Conservation (phyloP, 2,329 filamentous ascomycete genomes). For the Hyphodiscus sp. region DNA sequence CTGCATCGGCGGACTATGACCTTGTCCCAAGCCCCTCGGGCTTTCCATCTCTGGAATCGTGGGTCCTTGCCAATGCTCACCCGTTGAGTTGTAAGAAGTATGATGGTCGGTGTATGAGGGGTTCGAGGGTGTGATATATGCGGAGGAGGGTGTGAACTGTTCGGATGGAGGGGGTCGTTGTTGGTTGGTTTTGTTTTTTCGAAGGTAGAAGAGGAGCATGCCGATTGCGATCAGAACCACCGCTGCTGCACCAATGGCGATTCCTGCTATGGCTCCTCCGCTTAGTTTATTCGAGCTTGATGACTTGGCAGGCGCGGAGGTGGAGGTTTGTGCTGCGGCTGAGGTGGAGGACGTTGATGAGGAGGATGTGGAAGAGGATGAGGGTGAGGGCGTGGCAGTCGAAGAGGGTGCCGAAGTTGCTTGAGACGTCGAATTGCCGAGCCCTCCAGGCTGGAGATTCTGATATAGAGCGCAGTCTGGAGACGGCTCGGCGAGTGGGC, state of each 20-base stretch:
- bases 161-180: not conserved
- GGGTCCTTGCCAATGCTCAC: not conserved
- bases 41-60: not conserved
- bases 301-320: not conserved
- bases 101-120: not conserved
- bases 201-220: not conserved
- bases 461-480: slow-evolving; percentile 26
- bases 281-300: not conserved
- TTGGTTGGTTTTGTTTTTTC: not conserved
- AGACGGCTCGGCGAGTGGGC: slow-evolving; percentile 24
- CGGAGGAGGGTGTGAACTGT: not conserved
- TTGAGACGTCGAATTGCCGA: not conserved
- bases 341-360: not conserved
- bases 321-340: not conserved
- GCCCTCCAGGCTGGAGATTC: slow-evolving; percentile 18
- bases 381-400: not conserved
- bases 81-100: not conserved
- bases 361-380: not conserved
- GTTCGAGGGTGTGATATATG: not conserved
- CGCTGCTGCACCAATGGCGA: slow-evolving; percentile 4
- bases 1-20: not conserved
- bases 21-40: not conserved
- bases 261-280: slow-evolving; percentile 6
- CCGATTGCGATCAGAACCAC: not conserved
- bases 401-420: not conserved